phyloP scores from a whole-genome alignment of 805 yeast genomes.

The Vanderwaltozyma verrucispora region DNA sequence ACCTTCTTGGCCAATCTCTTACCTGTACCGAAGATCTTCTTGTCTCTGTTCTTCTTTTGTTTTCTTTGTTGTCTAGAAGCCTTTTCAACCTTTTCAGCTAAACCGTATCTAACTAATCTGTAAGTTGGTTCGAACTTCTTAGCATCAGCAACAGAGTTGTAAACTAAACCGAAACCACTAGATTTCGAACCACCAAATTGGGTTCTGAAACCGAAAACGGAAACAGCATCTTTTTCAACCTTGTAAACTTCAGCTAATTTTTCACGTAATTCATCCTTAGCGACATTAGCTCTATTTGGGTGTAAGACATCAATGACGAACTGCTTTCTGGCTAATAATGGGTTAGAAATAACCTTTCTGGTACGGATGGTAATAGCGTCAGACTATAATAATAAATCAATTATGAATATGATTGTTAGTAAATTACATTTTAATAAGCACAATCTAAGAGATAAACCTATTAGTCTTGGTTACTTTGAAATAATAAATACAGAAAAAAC shows the following conservation, averaged over 20 bases:
- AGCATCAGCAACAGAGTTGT: conserved; percentile 96
- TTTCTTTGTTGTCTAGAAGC: conserved; percentile 99
- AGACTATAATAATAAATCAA: conserved; percentile 41
- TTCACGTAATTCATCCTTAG: conserved; percentile 98
- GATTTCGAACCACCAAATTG: conserved; percentile 99
- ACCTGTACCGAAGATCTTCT: conserved; percentile 98
- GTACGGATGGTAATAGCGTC: conserved; percentile 99
- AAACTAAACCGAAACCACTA: conserved; percentile 97
- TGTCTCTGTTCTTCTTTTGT: conserved; percentile 99
- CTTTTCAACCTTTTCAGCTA: conserved; percentile 92
- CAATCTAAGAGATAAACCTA: too few relatives aligned
- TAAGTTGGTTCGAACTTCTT: conserved; percentile 98
- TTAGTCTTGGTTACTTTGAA: too few relatives aligned
- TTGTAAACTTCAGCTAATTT: conserved; percentile 81
- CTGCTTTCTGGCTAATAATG: conserved; percentile 98
- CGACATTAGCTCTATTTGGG: conserved; percentile 98
- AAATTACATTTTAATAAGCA: too few relatives aligned
- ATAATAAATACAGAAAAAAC: too few relatives aligned
- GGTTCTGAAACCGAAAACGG: conserved; percentile 99
- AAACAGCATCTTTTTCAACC: conserved; percentile 86
- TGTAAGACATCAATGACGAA: conserved; percentile 98
- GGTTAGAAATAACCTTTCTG: conserved; percentile 97
- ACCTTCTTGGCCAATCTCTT: conserved; percentile 85
- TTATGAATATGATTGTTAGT: not conserved
- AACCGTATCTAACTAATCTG: conserved; percentile 99